These are phyloP conservation scores for Scutellaria barbata DNA, from an alignment of 257 asterid species.

Conservation along the genomic window DNA sequence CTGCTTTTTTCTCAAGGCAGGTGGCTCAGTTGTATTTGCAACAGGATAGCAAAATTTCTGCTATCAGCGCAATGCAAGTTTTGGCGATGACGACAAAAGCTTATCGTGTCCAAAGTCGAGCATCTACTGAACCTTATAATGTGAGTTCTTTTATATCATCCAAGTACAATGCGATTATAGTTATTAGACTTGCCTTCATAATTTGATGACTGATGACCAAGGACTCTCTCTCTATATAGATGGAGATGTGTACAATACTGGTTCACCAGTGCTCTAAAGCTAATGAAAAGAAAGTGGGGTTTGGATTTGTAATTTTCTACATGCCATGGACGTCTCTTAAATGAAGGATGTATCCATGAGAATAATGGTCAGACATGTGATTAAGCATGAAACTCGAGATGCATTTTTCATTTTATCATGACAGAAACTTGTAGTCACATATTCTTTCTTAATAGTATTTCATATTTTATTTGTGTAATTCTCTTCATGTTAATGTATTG, in stretches of 20 bases:
- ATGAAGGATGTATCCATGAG: slow-evolving; percentile 4
- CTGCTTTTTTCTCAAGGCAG: slow-evolving; percentile 98
- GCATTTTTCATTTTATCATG: neutral
- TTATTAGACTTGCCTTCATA: slow-evolving; percentile 27
- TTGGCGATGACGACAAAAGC: slow-evolving; percentile 98
- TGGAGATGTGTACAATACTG: slow-evolving; percentile 2
- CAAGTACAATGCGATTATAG: neutral
- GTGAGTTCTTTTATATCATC: slow-evolving; percentile 51
- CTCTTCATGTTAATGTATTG: slow-evolving; percentile 14
- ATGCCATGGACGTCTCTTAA: slow-evolving; percentile 19
- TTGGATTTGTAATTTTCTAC: slow-evolving; percentile 26
- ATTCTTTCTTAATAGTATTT: slow-evolving; percentile 6
- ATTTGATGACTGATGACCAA: slow-evolving; percentile 31
- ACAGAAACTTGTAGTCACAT: neutral
- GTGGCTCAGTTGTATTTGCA: slow-evolving; percentile 98
- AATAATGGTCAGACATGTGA: slow-evolving; percentile 14
- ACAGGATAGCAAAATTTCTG: slow-evolving; percentile 91
- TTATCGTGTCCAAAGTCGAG: slow-evolving; percentile 94
- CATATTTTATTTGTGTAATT: neutral
- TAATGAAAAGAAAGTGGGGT: slow-evolving; percentile 26
- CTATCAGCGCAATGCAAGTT: slow-evolving; percentile 98
- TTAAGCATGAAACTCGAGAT: slow-evolving; percentile 18
- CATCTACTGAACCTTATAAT: slow-evolving; percentile 64
- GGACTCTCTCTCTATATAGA: neutral
- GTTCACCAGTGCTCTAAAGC: slow-evolving; percentile 14